Conservation (phyloP, 331 rosid genomes). For the Rhamnella rubrinervis region DNA sequence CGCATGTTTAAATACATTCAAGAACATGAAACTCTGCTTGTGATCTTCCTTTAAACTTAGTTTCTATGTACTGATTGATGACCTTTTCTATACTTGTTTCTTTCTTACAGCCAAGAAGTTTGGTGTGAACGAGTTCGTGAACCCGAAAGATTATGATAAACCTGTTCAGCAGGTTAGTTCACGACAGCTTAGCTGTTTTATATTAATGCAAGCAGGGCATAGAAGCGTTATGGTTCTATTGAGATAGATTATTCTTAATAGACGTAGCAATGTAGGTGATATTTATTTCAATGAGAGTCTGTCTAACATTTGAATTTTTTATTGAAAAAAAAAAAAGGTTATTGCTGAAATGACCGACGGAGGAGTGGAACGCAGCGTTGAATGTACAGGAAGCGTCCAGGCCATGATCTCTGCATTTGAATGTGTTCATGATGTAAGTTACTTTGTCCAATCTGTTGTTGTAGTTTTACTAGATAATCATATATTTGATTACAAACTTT, state of each 20-base stretch:
- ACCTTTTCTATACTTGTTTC: background rate
- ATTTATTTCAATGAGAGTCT: background rate
- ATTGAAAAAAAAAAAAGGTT: constrained; percentile 37
- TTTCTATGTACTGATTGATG: constrained; percentile 1
- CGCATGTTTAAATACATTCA: constrained; percentile 3
- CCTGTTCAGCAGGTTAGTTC: constrained; percentile 78
- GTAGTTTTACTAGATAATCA: background rate
- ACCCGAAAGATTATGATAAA: constrained; percentile 82
- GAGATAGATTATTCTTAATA: too few relatives aligned
- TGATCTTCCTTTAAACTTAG: background rate
- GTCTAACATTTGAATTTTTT: background rate
- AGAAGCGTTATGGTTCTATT: too few relatives aligned
- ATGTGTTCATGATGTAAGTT: constrained; percentile 41
- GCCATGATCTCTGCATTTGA: constrained; percentile 88
- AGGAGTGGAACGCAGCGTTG: constrained; percentile 86
- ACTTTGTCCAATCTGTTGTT: background rate
- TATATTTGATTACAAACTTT: background rate
- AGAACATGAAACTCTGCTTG: background rate
- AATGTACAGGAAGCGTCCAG: constrained; percentile 86
- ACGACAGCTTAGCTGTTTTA: too few relatives aligned
- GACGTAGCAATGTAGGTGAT: too few relatives aligned
- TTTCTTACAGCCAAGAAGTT: constrained; percentile 76
- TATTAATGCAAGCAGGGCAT: too few relatives aligned
- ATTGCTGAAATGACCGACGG: constrained; percentile 81
- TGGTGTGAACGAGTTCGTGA: constrained; percentile 84